Percentiles rank a stretch among this genome's conserved stretches.
phyloP scores from a whole-genome alignment of 306 rosid genomes.

The Dalbergia cochinchinensis region DNA sequence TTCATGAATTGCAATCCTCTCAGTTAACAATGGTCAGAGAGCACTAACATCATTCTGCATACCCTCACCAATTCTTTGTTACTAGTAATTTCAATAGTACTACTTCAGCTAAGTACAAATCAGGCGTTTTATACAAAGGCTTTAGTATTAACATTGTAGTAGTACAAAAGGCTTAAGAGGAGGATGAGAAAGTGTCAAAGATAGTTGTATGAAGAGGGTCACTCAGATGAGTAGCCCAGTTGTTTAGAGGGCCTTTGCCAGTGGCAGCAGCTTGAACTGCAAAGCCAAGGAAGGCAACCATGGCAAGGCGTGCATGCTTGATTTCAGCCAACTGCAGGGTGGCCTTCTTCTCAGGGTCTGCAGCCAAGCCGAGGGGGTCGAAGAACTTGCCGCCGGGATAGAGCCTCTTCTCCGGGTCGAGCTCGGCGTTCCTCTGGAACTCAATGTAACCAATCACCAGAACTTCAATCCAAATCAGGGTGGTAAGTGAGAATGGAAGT shows the following conservation, averaged over 20 bases:
- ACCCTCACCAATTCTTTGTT: constrained; percentile 41
- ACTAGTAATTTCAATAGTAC: constrained; percentile 43
- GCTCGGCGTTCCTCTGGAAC: constrained; percentile 90
- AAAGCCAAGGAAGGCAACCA: constrained; percentile 87
- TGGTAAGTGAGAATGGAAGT: constrained; percentile 80
- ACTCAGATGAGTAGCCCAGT: constrained; percentile 96
- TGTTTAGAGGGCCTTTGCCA: constrained; percentile 93
- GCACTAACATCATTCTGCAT: constrained; percentile 33
- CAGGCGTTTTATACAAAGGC: constrained; percentile 2
- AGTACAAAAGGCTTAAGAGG: constrained; percentile 40
- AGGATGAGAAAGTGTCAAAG: constrained; percentile 72
- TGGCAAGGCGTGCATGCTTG: constrained; percentile 94
- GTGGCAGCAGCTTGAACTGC: constrained; percentile 92
- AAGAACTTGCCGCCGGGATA: constrained; percentile 93
- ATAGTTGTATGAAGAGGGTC: constrained; percentile 99
- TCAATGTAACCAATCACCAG: constrained; percentile 88
- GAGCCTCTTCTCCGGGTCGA: constrained; percentile 87
- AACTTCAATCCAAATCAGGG: constrained; percentile 91
- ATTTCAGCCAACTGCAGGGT: constrained; percentile 82
- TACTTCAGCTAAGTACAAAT: constrained; percentile 42
- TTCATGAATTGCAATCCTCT: background rate
- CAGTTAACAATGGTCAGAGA: constrained; percentile 1
- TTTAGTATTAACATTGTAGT: background rate
- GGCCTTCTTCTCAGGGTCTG: constrained; percentile 89
- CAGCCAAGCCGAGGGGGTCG: constrained; percentile 79